These are phyloP conservation scores for Penicillium roqueforti DNA, from an alignment of 495 filamentous ascomycete genomes.

Conservation along the genomic window DNA sequence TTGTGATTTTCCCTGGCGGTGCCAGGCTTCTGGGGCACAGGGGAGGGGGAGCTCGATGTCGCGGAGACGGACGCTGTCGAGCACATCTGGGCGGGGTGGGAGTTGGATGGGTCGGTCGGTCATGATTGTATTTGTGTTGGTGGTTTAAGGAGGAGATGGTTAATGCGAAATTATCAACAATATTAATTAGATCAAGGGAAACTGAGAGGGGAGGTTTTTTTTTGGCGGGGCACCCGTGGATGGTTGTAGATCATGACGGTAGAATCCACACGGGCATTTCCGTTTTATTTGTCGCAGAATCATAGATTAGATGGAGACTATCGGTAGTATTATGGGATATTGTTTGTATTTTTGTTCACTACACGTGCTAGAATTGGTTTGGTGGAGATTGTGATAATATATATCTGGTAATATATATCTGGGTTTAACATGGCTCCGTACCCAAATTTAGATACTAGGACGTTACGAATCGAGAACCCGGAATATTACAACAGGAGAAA, in stretches of 20 bases:
- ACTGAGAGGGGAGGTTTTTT: slow-evolving; percentile 12
- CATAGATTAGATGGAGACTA: background rate
- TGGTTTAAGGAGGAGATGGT: background rate
- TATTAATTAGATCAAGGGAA: background rate
- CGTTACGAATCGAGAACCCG: too few species aligned
- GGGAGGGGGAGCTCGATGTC: slow-evolving; percentile 43
- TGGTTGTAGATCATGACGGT: slow-evolving; percentile 23
- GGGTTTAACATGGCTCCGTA: background rate
- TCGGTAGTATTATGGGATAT: background rate
- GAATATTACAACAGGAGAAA: background rate
- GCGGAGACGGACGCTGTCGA: slow-evolving; percentile 41
- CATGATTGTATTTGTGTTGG: slow-evolving; percentile 15
- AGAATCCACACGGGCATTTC: background rate
- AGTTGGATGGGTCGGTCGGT: slow-evolving; percentile 31
- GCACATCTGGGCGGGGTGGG: slow-evolving; percentile 32
- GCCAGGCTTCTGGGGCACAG: slow-evolving; percentile 44
- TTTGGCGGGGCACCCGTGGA: slow-evolving; percentile 14
- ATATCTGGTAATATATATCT: background rate
- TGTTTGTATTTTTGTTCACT: background rate
- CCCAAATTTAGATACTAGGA: too few species aligned
- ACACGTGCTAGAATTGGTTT: background rate
- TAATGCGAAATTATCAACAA: background rate
- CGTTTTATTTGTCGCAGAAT: background rate
- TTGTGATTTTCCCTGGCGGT: slow-evolving; percentile 41
- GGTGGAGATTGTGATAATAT: too few species aligned